Evolutionary conservation across 75 land plant species (phyloP), one percentile per base, ranked within the genome.

Genomic region (Cunninghamia lanceolata): DNA sequence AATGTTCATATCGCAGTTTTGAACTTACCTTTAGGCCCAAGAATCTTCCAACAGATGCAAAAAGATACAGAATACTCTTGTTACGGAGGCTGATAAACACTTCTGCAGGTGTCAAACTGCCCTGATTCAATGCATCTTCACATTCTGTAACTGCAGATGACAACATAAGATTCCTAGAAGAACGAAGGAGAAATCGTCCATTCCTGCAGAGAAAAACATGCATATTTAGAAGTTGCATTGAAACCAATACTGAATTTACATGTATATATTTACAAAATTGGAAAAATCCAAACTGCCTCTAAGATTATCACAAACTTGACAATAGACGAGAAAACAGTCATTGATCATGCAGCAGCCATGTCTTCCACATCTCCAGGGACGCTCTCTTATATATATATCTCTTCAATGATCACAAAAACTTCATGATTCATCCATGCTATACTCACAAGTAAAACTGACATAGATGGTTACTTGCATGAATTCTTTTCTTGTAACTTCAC

Each of bases 101-200:
- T 59, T 98, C 99, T 84, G 88, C 87, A 32, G 96, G 95, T 66
- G 86, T 85, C 85, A 88, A 85, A 59, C 89, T 91, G 52, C 94
- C 99, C 66, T 90, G 93, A 90, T 95, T 98, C 89, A 98, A 83
- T 68, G 95, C 94, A 35, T 96, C 97, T 82, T 96, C 99, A 90
- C 91, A 92, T 34, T 98, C 99, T 82, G 74, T 71, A 70, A 95
- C 56, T 56, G 87, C 87, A 85, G 95, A 87, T 77, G 92, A 83
- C 54, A 91, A 66, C 82, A 95, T 84, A 83, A 92, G 86, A 88
- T 94, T 94, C 59, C 87, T 90, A 34, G 96, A 90, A 83, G 93
- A 89, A 74, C 91, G 94, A 66, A 98, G 93, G 83, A 94, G 83
- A 88, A 93, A 98, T 3, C 91, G 93, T 10, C 99, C 99, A 91